phyloP scores from a whole-genome alignment of 345 rosid species.

The Capsella bursapastoris region DNA sequence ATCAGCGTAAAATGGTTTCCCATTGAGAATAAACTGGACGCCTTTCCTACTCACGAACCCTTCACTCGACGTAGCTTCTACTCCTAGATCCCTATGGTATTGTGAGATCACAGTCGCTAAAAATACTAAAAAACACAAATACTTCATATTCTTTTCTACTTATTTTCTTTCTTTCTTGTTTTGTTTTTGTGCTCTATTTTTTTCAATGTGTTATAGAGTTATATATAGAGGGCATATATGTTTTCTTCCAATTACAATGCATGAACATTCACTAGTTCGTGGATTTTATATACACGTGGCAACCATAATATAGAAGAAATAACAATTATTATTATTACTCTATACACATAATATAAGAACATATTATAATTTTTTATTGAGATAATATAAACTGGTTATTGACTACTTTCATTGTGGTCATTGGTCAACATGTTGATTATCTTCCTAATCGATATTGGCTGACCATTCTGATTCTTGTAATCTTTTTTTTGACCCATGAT shows the following conservation, averaged over 20 bases:
- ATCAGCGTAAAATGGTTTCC: conserved; percentile 41
- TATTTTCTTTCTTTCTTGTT: background rate
- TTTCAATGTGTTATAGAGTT: background rate
- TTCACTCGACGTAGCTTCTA: conserved; percentile 24
- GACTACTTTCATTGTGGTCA: no score
- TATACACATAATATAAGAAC: no score
- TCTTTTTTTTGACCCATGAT: no score
- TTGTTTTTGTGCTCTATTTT: conserved; percentile 13
- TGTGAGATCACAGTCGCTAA: conserved; percentile 38
- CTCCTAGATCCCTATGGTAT: conserved; percentile 18
- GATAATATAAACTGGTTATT: no score
- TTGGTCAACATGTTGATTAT: no score
- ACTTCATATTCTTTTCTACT: conserved; percentile 23
- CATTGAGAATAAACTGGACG: conserved; percentile 39
- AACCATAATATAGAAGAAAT: background rate
- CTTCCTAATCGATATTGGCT: no score
- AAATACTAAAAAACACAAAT: conserved; percentile 20
- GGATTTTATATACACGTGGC: conserved; percentile 12
- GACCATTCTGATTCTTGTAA: no score
- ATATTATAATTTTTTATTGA: no score
- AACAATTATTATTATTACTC: background rate
- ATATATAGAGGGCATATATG: background rate
- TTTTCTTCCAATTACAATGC: conserved; percentile 21
- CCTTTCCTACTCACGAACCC: conserved; percentile 39
- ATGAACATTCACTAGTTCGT: conserved; percentile 21